Conservation (phyloP, 2,329 filamentous ascomycete genomes). For the Stagonosporopsis cucurbitacearum region DNA sequence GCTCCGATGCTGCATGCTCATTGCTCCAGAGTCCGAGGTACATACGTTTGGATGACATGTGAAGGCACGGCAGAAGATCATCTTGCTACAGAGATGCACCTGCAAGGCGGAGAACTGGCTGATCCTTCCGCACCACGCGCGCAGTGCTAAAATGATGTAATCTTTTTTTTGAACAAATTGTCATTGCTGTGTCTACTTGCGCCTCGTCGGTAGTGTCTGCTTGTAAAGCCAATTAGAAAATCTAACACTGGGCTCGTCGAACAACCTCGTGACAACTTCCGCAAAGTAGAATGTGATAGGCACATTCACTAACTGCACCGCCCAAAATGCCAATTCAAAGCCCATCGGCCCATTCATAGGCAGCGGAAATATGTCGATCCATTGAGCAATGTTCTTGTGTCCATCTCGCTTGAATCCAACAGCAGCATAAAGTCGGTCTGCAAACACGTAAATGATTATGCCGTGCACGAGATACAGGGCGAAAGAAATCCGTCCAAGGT, state of each 20-base stretch:
- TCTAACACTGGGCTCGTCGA: slow-evolving; percentile 62
- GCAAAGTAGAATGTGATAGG: slow-evolving; percentile 41
- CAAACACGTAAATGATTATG: slow-evolving; percentile 52
- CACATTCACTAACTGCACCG: slow-evolving; percentile 62
- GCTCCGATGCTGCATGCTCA: background rate
- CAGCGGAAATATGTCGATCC: slow-evolving; percentile 64
- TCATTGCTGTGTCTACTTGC: background rate
- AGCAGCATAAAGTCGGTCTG: slow-evolving; percentile 67
- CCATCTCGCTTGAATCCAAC: slow-evolving; percentile 61
- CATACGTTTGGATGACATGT: slow-evolving; percentile 9
- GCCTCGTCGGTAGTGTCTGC: slow-evolving; percentile 45
- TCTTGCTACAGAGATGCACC: background rate
- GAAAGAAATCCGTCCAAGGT: slow-evolving; percentile 64
- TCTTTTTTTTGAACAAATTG: background rate
- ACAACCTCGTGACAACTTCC: slow-evolving; percentile 45
- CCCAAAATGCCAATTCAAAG: slow-evolving; percentile 61
- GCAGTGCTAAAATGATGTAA: background rate
- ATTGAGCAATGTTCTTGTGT: slow-evolving; percentile 61
- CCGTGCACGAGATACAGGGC: slow-evolving; percentile 67
- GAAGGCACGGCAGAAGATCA: slow-evolving; percentile 8
- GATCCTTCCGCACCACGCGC: background rate
- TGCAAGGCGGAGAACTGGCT: background rate
- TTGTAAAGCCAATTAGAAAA: slow-evolving; percentile 61
- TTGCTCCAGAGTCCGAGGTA: slow-evolving; percentile 4
- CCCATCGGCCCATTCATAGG: slow-evolving; percentile 65